A percentile compares a stretch with the other conserved stretches of the same genome.
Conservation (phyloP, 148 eudicot genomes). For the Chenopodium quinoa region DNA sequence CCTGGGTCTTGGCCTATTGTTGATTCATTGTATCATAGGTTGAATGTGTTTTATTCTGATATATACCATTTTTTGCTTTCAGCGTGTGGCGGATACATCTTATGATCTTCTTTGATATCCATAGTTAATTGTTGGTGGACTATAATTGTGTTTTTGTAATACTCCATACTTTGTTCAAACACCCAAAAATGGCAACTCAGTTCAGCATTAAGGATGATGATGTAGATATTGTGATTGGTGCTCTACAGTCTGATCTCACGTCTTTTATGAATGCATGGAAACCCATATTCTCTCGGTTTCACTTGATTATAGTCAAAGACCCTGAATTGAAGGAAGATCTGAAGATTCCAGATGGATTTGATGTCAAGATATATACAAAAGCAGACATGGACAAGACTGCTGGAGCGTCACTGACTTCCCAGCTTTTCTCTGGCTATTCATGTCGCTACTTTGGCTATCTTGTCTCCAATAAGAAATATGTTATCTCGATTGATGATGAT, state of each 20-base stretch:
- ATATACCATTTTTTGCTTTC: conserved; percentile 20
- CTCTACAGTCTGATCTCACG: conserved; percentile 74
- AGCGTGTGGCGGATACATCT: conserved; percentile 64
- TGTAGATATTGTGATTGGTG: conserved; percentile 80
- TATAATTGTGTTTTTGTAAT: background rate
- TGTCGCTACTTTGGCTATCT: conserved; percentile 97
- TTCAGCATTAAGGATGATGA: conserved; percentile 53
- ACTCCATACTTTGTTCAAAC: background rate
- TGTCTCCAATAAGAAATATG: conserved; percentile 70
- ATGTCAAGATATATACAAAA: conserved; percentile 54
- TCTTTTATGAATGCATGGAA: conserved; percentile 86
- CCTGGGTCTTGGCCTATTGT: background rate
- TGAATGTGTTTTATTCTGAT: conserved; percentile 4
- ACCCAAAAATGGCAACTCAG: conserved; percentile 46
- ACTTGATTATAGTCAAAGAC: conserved; percentile 80
- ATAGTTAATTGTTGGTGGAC: conserved; percentile 6
- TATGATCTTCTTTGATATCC: conserved; percentile 16
- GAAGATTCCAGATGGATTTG: conserved; percentile 66
- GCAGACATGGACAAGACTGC: conserved; percentile 56
- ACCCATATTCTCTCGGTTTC: conserved; percentile 64
- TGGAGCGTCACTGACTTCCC: conserved; percentile 44
- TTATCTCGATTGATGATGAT: conserved; percentile 83
- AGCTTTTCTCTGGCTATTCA: conserved; percentile 78
- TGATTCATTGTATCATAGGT: background rate
- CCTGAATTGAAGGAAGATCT: conserved; percentile 76